Evolutionary conservation across 2,329 filamentous ascomycete genomes (phyloP), one percentile per base, ranked within the genome.

Genomic region (Fusarium nodosum): DNA sequence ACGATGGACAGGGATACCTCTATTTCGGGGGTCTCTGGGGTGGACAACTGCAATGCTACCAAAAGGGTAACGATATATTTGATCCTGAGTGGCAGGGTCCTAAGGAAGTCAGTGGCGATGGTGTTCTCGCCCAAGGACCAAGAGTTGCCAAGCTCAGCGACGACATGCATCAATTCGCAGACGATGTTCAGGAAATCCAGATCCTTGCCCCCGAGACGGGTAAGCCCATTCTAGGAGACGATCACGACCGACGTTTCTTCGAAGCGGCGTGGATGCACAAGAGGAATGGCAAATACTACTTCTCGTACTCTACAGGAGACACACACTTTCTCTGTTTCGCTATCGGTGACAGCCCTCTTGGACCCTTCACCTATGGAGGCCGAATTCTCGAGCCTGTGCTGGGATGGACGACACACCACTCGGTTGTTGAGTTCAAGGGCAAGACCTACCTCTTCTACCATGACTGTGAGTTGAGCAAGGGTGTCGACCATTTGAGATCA

Each of bases 11-110:
- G 60, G 78, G 72, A 2, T 81, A 81, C 60, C 73, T 81, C 31
- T 94, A 93, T 79, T 93, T 94, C 71, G 92, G 92, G 45, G 92
- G 92, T 0, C 85, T 94, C 24, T 94, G 92, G 92, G 92, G 92
- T 60, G 92, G 92, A 0, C 92, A 94, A 79, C 81, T 94, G 68
- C 91, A 94, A 78, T 93, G 91, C 82, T 94, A 92, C 86, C 83
- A 85, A 70, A 79, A 78, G 30, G 85, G 87, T 34, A 79, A 84
- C 66, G 79, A 80, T 63, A 68, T 76, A 31, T 94, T 90, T 74
- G 87, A 91, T 71, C 78, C 77, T 5, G 73, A 80, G 6, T 86
- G 83, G 81, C 81, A 82, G 24, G 86, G 87, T 0, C 83, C 88
- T 4, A 83, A 88, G 77, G 90, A 92, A 75, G 87, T 90, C 0